Evolutionary conservation across 257 asterid species (phyloP), one percentile per base, ranked within the genome.

Genomic region (Fraxinus excelsior): DNA sequence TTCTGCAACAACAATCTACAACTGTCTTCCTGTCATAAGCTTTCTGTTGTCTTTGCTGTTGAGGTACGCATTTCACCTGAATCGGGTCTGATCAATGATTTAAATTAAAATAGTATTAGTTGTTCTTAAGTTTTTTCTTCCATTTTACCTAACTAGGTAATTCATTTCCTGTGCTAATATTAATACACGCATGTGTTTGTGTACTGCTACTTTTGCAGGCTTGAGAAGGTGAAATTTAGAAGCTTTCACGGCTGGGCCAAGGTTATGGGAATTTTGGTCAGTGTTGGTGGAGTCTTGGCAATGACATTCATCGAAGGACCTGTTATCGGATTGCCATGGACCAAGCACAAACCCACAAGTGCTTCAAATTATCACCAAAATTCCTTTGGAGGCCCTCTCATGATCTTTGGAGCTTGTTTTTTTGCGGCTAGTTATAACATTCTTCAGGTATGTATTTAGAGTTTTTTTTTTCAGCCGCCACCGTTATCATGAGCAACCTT

Each of bases 261-360:
- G 76, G 80, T 90, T 12, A 7, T 82, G 13, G 98, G 98, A n/a
- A 94, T 96, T 6, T n/a, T 87, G 5, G 77, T 87, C 1, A 89
- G 91, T 0, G 79, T 89, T 25, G 87, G 94, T 38, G 98, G 98
- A 25, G 97, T 96, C 4, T 89, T 90, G 96, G 76, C 90, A 13
- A 89, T 91, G 94, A 91, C 91, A 34, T 78, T 93, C 34, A 85
- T 91, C 3, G 73, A 49, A 29, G 98, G 98, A 13, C 89, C 88
- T 1, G 37, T 70, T 38, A 74, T 93, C 64, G 76, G 74, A 21
- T 68, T 93, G 53, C 94, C 98, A 0, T 91, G 96, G 98, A 86
- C 87, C 40, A 85, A 82, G 71, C 62, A 70, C 78, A 68, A 73
- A 0, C 28, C 74, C 75, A 66, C 74, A 25, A 23, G 12, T 37